A percentile compares a stretch with the other conserved stretches of the same genome.
Evolutionary conservation across 2,329 filamentous ascomycete species (phyloP).

Genomic region (Aspergillus japonicus): DNA sequence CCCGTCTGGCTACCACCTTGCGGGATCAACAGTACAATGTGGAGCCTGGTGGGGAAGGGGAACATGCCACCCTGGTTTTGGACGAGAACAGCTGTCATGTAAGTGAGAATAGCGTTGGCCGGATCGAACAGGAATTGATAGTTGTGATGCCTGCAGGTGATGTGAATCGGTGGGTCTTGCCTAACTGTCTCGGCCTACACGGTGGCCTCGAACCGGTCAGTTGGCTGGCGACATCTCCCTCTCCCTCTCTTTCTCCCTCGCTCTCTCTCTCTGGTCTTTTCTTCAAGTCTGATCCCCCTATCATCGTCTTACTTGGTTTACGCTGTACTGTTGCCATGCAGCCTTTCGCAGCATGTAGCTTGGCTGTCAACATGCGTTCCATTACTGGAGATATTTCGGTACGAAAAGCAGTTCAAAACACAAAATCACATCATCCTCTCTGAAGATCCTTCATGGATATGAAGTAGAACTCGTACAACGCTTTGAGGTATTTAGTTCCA

Average conservation of each 20-base stretch:
- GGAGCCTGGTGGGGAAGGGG: conserved; percentile 29
- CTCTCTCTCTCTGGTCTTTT: neutral
- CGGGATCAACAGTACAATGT: conserved; percentile 13
- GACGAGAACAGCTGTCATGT: conserved; percentile 13
- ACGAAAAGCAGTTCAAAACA: neutral
- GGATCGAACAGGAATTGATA: neutral
- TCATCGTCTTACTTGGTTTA: neutral
- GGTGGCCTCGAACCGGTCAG: neutral
- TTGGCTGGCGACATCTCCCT: neutral
- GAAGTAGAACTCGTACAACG: too few relatives aligned
- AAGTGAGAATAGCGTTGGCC: conserved; percentile 5
- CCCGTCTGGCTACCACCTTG: conserved; percentile 38
- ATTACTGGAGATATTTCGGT: neutral
- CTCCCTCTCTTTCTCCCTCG: too few relatives aligned
- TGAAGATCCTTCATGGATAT: neutral
- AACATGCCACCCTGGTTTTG: conserved; percentile 10
- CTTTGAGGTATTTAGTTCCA: too few relatives aligned
- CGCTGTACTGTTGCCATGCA: neutral
- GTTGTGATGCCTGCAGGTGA: conserved; percentile 26
- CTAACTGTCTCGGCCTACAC: neutral
- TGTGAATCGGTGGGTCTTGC: conserved; percentile 23
- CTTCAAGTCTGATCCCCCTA: neutral
- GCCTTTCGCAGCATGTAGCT: neutral
- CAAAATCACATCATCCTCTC: neutral
- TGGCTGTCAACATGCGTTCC: neutral